These are phyloP conservation scores for Achlya hypogyna DNA, from an alignment of 352 stramenopile genomes.

Conservation along the genomic window DNA sequence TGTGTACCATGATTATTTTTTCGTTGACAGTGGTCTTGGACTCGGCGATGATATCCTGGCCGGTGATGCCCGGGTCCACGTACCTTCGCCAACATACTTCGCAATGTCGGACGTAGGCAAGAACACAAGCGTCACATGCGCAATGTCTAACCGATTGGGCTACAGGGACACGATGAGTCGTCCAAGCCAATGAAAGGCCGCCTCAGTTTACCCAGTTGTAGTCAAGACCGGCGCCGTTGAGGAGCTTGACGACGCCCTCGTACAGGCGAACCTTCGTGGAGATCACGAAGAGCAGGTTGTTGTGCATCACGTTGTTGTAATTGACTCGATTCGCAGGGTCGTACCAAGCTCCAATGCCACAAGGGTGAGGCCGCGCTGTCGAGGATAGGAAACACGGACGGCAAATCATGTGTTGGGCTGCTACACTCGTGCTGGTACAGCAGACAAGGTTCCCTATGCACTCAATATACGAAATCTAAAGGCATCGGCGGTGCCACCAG, in stretches of 20 bases:
- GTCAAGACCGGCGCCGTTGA: conserved; percentile 93
- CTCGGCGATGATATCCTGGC: conserved; percentile 92
- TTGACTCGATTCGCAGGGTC: background rate
- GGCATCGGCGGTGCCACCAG: background rate
- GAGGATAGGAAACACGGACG: background rate
- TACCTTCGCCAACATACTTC: conserved; percentile 96
- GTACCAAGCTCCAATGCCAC: background rate
- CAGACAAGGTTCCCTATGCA: background rate
- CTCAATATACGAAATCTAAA: background rate
- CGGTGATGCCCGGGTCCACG: conserved; percentile 97
- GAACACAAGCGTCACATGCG: conserved; percentile 96
- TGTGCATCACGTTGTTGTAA: conserved; percentile 20
- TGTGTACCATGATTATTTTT: conserved; percentile 70
- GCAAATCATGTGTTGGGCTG: background rate
- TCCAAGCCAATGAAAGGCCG: background rate
- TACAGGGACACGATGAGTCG: conserved; percentile 6
- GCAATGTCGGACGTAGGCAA: conserved; percentile 95
- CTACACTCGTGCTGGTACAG: background rate
- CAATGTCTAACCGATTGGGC: conserved; percentile 86
- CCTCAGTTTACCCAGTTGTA: conserved; percentile 80
- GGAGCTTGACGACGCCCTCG: conserved; percentile 92
- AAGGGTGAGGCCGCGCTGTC: background rate
- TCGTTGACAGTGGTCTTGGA: conserved; percentile 84
- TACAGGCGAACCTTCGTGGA: conserved; percentile 97
- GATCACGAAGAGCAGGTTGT: conserved; percentile 88